These are phyloP conservation scores for Camptophora hylomeconis DNA, from an alignment of 2,329 filamentous ascomycete species.

Conservation along the genomic window DNA sequence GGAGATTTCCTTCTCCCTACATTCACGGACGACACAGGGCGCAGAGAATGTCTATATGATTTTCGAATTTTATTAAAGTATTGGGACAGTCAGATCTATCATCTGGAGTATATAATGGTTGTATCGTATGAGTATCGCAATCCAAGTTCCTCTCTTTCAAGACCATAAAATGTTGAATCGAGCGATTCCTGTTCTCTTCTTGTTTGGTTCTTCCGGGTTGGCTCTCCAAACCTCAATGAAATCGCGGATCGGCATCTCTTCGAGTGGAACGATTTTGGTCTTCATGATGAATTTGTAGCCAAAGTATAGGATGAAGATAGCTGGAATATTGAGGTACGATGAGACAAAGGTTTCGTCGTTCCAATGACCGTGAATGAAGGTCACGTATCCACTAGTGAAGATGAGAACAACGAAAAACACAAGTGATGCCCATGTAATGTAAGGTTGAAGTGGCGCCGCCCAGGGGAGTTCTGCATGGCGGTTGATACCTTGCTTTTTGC, in stretches of 20 bases:
- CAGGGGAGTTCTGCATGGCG: slow-evolving; percentile 25
- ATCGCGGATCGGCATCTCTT: slow-evolving; percentile 26
- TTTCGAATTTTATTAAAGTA: too few relatives aligned
- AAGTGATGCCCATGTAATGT: slow-evolving; percentile 42
- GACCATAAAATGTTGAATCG: background rate
- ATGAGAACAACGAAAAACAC: slow-evolving; percentile 53
- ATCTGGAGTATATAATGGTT: too few relatives aligned
- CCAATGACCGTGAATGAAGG: slow-evolving; percentile 51
- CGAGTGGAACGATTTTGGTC: slow-evolving; percentile 23
- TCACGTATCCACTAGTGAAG: slow-evolving; percentile 56
- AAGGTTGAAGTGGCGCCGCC: slow-evolving; percentile 34
- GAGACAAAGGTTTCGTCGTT: slow-evolving; percentile 44
- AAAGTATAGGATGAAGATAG: slow-evolving; percentile 40
- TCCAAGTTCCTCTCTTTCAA: too few relatives aligned
- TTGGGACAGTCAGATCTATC: too few relatives aligned
- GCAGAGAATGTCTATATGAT: too few relatives aligned
- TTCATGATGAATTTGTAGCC: slow-evolving; percentile 34
- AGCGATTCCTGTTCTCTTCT: slow-evolving; percentile 18
- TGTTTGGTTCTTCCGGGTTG: slow-evolving; percentile 20
- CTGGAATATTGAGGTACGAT: slow-evolving; percentile 46
- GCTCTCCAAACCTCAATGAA: slow-evolving; percentile 19
- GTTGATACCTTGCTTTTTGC: slow-evolving; percentile 26
- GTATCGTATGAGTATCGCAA: too few relatives aligned
- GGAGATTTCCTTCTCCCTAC: too few relatives aligned
- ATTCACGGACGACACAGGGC: too few relatives aligned